phyloP scores from a whole-genome alignment of 345 rosid genomes.

The Eucalyptus polyanthemos region DNA sequence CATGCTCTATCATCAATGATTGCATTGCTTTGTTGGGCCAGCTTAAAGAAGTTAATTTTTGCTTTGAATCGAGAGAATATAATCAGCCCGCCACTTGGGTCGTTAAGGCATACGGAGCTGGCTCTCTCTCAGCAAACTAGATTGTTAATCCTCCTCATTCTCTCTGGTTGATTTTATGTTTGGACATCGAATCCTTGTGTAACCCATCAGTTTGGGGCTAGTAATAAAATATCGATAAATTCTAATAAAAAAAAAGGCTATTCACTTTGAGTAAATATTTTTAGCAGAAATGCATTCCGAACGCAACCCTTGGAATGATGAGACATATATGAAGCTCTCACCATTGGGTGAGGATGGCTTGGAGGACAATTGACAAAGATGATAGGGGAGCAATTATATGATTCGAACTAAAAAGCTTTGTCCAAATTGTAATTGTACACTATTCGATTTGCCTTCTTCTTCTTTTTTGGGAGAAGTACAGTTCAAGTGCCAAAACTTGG shows the following conservation, averaged over 20 bases:
- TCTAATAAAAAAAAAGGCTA: background rate
- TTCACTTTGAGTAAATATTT: background rate
- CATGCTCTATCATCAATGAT: too few species aligned
- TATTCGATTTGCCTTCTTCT: background rate
- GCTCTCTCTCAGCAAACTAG: too few species aligned
- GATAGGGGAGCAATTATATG: background rate
- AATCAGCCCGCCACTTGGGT: too few species aligned
- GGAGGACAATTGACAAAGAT: background rate
- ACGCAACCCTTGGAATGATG: background rate
- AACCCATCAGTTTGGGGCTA: too few species aligned
- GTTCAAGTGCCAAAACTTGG: rapidly evolving
- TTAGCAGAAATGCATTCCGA: background rate
- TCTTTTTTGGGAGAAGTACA: too few species aligned
- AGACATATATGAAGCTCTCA: background rate
- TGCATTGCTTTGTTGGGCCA: too few species aligned
- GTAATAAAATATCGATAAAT: too few species aligned
- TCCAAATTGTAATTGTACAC: background rate
- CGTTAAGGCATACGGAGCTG: rapidly evolving
- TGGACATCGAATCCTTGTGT: too few species aligned
- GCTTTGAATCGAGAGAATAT: too few species aligned
- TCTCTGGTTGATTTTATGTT: too few species aligned
- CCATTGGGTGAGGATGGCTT: background rate
- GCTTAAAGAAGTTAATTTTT: too few species aligned
- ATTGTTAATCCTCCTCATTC: too few species aligned
- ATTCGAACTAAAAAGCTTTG: background rate